phyloP scores from a whole-genome alignment of 192 early-diverging fungal genomes.

The Linnemannia exigua region DNA sequence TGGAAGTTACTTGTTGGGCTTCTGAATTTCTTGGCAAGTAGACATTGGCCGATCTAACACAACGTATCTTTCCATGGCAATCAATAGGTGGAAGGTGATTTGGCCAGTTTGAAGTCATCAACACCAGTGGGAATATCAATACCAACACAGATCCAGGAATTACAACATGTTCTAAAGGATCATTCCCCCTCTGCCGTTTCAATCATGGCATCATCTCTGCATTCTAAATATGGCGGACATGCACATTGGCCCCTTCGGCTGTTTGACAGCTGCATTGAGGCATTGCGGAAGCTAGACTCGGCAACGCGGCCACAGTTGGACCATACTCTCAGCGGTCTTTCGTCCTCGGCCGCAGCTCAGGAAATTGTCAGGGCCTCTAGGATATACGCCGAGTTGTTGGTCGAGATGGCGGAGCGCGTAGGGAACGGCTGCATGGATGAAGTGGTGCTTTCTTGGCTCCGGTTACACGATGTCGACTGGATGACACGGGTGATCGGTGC shows the following conservation, averaged over 20 bases:
- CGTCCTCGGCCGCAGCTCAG: background rate
- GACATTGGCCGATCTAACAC: background rate
- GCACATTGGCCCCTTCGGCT: constrained; percentile 33
- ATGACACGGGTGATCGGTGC: constrained; percentile 11
- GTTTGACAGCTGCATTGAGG: constrained; percentile 37
- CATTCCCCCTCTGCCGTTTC: constrained; percentile 19
- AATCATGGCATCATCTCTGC: constrained; percentile 21
- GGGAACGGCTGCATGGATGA: constrained; percentile 43
- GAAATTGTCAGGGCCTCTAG: constrained; percentile 27
- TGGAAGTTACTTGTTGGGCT: background rate
- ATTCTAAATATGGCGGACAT: constrained; percentile 40
- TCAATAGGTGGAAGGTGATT: constrained; percentile 41
- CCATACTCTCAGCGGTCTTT: background rate
- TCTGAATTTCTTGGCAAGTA: background rate
- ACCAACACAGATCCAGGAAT: constrained; percentile 30
- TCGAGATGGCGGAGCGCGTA: constrained; percentile 42
- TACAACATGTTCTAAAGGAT: constrained; percentile 27
- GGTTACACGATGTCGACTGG: constrained; percentile 37
- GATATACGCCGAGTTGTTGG: constrained; percentile 32
- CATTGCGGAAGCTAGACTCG: constrained; percentile 27
- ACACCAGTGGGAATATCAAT: constrained; percentile 2
- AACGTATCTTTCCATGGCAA: too few species aligned
- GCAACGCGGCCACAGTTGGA: background rate
- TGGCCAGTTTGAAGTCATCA: constrained; percentile 17
- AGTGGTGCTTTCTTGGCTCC: constrained; percentile 42